These are phyloP conservation scores for Curvularia eragrostidis DNA, from an alignment of 2,329 filamentous ascomycete species.

Conservation along the genomic window DNA sequence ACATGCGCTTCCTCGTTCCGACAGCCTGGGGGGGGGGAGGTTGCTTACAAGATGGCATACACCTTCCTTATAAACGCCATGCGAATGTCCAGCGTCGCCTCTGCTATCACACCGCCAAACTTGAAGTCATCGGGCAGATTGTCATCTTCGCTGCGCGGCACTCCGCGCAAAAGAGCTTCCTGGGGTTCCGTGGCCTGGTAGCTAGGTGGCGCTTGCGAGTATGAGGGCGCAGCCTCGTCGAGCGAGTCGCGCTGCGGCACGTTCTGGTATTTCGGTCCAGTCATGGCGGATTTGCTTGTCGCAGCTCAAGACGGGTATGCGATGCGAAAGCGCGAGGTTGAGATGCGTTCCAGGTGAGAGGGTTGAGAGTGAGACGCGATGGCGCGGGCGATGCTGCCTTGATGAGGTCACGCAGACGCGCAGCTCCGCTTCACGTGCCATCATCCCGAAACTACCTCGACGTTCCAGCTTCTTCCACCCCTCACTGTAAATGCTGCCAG, in stretches of 20 bases:
- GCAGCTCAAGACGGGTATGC: neutral
- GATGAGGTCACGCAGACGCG: conserved; percentile 17
- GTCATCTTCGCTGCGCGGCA: conserved; percentile 80
- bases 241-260: conserved; percentile 88
- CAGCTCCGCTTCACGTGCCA: conserved; percentile 13
- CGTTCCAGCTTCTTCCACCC: conserved; percentile 14
- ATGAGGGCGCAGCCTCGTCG: conserved; percentile 63
- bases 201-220: conserved; percentile 80
- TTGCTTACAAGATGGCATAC: conserved; percentile 82
- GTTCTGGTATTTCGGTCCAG: conserved; percentile 80
- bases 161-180: conserved; percentile 67
- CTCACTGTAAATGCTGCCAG: neutral
- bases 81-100: conserved; percentile 92
- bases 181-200: conserved; percentile 70
- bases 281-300: conserved; percentile 60
- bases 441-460: neutral
- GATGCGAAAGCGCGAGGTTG: neutral
- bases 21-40: neutral
- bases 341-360: conserved; percentile 2
- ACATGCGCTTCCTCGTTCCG: neutral
- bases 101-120: conserved; percentile 91
- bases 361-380: conserved; percentile 2
- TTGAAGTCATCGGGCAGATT: conserved; percentile 98
- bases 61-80: conserved; percentile 98
- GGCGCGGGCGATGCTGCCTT: conserved; percentile 17